These are phyloP conservation scores for Lunasporangiospora selenospora DNA, from an alignment of 192 early-diverging fungal species.

Conservation along the genomic window DNA sequence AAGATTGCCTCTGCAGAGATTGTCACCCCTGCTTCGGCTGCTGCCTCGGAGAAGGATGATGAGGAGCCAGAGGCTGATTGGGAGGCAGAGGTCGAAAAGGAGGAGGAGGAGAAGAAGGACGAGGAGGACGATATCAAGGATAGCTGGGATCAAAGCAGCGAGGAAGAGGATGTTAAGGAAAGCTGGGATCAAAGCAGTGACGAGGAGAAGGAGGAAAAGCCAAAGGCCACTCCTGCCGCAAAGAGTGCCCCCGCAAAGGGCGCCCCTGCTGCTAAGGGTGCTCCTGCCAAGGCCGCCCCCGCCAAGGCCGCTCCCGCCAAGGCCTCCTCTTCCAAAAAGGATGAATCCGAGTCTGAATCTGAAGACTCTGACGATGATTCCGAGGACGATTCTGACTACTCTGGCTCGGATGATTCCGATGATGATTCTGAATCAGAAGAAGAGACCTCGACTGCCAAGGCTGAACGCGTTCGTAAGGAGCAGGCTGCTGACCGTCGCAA, in stretches of 20 bases:
- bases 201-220: conserved; percentile 46
- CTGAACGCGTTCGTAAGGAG: conserved; percentile 73
- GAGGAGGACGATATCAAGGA: conserved; percentile 71
- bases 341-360: conserved; percentile 18
- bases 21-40: conserved; percentile 42
- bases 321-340: conserved; percentile 49
- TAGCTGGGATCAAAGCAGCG: conserved; percentile 58
- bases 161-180: conserved; percentile 70
- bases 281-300: conserved; percentile 39
- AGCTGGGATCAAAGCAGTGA: conserved; percentile 52
- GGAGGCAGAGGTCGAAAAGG: conserved; percentile 56
- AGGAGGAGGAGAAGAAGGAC: conserved; percentile 62
- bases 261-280: conserved; percentile 16
- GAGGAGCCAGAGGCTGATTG: conserved; percentile 24
- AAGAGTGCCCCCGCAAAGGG: too few relatives aligned
- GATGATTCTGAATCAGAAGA: conserved; percentile 63
- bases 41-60: conserved; percentile 54
- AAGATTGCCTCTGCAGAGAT: conserved; percentile 40
- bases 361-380: conserved; percentile 55
- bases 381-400: conserved; percentile 55
- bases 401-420: conserved; percentile 60
- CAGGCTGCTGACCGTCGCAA: conserved; percentile 79
- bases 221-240: conserved; percentile 30
- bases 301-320: conserved; percentile 29
- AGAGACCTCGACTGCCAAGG: conserved; percentile 66